phyloP scores from a whole-genome alignment of 768 basidiomycete genomes.

The Dioszegia crocea region DNA sequence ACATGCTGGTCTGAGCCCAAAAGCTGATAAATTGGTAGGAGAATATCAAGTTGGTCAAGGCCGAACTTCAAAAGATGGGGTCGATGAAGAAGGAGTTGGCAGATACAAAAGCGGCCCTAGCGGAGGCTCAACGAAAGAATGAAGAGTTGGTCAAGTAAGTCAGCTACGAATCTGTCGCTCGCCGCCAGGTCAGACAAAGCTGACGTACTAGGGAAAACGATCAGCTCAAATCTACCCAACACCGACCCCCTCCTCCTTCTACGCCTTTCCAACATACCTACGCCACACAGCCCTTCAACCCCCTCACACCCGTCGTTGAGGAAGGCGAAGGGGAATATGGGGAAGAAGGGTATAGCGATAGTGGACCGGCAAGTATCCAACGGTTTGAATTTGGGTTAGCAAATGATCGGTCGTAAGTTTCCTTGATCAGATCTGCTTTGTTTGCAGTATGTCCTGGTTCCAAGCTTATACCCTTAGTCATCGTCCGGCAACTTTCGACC shows the following conservation, averaged over 20 bases:
- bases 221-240: neutral
- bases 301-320: slow-evolving; percentile 1
- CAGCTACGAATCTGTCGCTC: neutral
- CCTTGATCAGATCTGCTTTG: neutral
- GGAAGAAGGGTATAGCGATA: slow-evolving; percentile 1
- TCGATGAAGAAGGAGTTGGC: slow-evolving; percentile 7
- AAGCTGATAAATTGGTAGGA: slow-evolving; percentile 2
- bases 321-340: too few species aligned
- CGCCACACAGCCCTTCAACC: neutral
- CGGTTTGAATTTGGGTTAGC: slow-evolving; percentile 1
- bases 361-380: slow-evolving; percentile 7
- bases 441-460: neutral
- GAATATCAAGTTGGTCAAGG: slow-evolving; percentile 8
- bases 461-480: neutral
- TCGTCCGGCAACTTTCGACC: neutral
- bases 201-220: neutral
- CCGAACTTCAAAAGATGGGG: slow-evolving; percentile 1
- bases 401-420: neutral
- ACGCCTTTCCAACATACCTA: neutral
- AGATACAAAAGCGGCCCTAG: neutral
- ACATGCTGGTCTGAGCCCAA: neutral
- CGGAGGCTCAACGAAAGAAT: neutral
- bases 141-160: neutral
- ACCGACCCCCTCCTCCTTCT: neutral
- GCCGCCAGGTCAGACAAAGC: neutral